Conservation (phyloP, 2,329 filamentous ascomycete genomes). For the Tolypocladium inflatum region DNA sequence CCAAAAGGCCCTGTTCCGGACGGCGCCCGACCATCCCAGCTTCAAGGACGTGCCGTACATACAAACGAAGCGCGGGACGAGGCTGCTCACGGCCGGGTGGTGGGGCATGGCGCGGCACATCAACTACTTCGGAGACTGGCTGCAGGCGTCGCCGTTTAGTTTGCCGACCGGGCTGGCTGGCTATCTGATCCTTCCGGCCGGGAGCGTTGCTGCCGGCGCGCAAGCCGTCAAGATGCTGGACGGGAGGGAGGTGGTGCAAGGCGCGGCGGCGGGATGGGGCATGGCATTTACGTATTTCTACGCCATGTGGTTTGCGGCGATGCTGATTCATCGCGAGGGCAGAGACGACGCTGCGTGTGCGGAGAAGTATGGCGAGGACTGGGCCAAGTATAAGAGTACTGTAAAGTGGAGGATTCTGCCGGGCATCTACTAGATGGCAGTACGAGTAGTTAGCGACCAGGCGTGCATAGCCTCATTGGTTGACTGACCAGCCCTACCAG, state of each 20-base stretch:
- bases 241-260: constrained; percentile 54
- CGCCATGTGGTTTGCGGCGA: constrained; percentile 73
- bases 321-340: constrained; percentile 74
- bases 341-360: constrained; percentile 81
- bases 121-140: constrained; percentile 90
- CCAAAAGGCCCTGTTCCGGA: constrained; percentile 90
- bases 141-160: constrained; percentile 79
- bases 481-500: too few species aligned
- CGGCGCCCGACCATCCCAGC: constrained; percentile 66
- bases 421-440: constrained; percentile 54
- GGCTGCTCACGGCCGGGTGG: constrained; percentile 76
- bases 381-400: constrained; percentile 72
- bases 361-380: constrained; percentile 81
- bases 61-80: constrained; percentile 69
- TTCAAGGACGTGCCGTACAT: constrained; percentile 74
- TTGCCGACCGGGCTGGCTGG: constrained; percentile 76
- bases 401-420: constrained; percentile 75
- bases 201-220: constrained; percentile 24
- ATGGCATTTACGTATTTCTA: constrained; percentile 89
- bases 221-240: constrained; percentile 45
- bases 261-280: constrained; percentile 68
- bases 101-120: constrained; percentile 85
- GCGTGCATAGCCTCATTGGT: too few species aligned
- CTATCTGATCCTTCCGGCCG: constrained; percentile 55
- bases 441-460: too few species aligned